Base-by-base conservation (phyloP, 345 rosid genomes). In the Eutrema japonicum region DNA sequence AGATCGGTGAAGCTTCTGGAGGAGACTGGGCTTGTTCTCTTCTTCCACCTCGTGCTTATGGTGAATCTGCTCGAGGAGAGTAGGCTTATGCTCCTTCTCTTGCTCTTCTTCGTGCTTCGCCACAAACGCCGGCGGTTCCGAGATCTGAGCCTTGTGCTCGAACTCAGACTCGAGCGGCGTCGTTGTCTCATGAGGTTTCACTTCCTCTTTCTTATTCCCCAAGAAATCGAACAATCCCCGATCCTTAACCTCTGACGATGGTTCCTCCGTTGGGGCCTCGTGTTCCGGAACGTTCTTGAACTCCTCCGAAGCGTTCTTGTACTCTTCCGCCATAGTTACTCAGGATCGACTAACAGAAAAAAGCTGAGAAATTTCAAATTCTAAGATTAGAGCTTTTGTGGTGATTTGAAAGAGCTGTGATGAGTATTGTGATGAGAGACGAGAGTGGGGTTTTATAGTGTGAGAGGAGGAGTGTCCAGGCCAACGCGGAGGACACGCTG, bases 201-300 rank as follows among this genome's bases (percentile, higher is more conserved):
- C 75, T 81, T 78, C 83, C 43, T 86, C 89, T 22, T 1, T 22
- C 29, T 86, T 85, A 76, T 87, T 88, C 77, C 76, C 64, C 78
- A 85, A 0, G 88, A 93, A 87, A 83, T 85, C 93, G 66, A 91
- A 85, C 73, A 89, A 0, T 42, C 98, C 98, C 0, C 97, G 89
- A 52, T 83, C 90, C 75, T 53, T 81, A 71, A 71, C 48, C 83
- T 88, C 97, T 58, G 73, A 79, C 0, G 77, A 12, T 66, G 72
- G 3, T 11, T 65, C 66, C 16, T 66, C 70, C 68, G 53, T 58
- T 69, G 73, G 80, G 48, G 68, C 59, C 78, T 83, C 84, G 62
- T 27, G 54, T 82, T 86, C 91, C 10, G 84, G 82, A 74, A 70
- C 81, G 75, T 83, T 83, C 69, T 62, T 62, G 67, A 62, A 62